Evolutionary conservation across 148 eudicot genomes (phyloP), one percentile per base, ranked within the genome.

Genomic region (Rhododendron simsii): DNA sequence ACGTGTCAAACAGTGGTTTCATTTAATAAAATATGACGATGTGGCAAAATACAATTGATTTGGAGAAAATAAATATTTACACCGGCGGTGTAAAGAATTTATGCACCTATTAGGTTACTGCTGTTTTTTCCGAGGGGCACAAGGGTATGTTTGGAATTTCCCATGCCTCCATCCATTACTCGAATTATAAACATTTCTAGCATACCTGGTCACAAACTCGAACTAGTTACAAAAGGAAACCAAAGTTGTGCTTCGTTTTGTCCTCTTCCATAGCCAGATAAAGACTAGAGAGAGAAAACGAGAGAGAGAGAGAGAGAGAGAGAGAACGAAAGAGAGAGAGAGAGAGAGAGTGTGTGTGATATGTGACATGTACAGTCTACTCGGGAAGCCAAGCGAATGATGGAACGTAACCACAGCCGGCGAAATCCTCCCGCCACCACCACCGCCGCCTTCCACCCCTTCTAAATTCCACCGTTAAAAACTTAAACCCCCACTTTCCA

Each of bases 351-450:
- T 3, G 53, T 48, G 51, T 48, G 51, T 48, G 61, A 55, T 55
- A 9, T 57, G 63, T 18, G 15, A 51, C 55, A 59, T 59, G 48
- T 15, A 50, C 84, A 3, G 44, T 57, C 80, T 71, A 81, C 80
- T 81, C 41, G 53, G 87, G 44, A 67, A 86, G 80, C 67, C 71
- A 69, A 71, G 81, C 41, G 7, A 2, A 30, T 50, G 51, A 55
- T 81, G 79, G 73, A 86, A 41, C 2, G 74, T 74, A 81, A 82
- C 50, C 18, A 59, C 47, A 81, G 20, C 84, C 65, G 30, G 7
- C 51, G 71, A 80, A 47, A 63, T 2, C 81, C 67, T 9, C 26
- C 2, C 28, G 26, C 80, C 3, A 45, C 11, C 13, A 26, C 47
- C 16, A 6, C 39, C 20, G 6, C 73, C 73, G 73, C 14, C 16